These are phyloP conservation scores for Plasmodium vivax DNA, from an alignment of 169 alveolate species.

Conservation along the genomic window DNA sequence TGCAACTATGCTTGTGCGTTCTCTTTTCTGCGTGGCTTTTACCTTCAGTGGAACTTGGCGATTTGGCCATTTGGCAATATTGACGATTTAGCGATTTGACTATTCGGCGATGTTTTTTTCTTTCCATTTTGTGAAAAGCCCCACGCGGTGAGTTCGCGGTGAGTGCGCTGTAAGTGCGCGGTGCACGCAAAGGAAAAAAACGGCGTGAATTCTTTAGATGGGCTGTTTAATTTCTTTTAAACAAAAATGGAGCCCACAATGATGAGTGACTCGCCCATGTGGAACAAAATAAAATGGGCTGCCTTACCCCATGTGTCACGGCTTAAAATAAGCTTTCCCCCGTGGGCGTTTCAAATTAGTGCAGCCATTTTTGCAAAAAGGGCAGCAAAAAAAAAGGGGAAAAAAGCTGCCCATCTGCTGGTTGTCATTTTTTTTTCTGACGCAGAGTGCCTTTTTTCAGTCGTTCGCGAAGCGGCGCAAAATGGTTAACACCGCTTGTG, in stretches of 20 bases:
- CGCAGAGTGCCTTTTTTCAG: background rate
- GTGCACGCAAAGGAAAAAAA: background rate
- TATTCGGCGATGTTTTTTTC: background rate
- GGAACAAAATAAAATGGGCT: background rate
- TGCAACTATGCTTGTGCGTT: background rate
- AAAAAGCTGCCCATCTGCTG: background rate
- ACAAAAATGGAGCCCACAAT: background rate
- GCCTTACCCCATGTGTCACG: background rate
- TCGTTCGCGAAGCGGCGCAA: background rate
- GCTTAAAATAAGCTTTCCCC: background rate
- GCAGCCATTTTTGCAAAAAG: background rate
- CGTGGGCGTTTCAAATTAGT: background rate
- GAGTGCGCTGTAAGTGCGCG: background rate
- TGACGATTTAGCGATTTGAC: background rate
- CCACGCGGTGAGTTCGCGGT: background rate
- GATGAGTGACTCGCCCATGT: background rate
- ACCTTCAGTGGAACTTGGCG: background rate
- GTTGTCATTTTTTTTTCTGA: background rate
- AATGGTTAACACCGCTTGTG: background rate
- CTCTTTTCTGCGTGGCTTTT: background rate
- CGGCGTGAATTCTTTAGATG: background rate
- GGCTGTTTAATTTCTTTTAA: background rate
- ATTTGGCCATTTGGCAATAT: background rate
- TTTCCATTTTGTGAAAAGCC: background rate
- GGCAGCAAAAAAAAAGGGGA: background rate